Base-by-base conservation (phyloP, 164 flowering plant genomes). In the Vitis cinerea region DNA sequence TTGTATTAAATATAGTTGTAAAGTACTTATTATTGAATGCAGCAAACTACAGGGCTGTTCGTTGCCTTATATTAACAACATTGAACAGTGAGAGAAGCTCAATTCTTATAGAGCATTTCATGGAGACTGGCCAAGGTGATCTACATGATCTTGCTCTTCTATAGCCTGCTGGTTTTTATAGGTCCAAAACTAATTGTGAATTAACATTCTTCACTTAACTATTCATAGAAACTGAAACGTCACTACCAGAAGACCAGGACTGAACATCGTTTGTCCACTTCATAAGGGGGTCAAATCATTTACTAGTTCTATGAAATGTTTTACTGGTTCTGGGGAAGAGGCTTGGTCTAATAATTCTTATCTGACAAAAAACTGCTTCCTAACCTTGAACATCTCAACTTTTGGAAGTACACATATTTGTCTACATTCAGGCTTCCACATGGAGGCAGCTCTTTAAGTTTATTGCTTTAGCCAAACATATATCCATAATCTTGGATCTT, bases 11-110 rank as follows among this genome's bases (percentile, higher is more conserved):
- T 47, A 10, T 27, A 27, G 61, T 57, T 6, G 11, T 44, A 6
- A 17, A 23, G 31, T 63, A 56, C 66, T 58, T 60, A 15, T 72
- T 74, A 16, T 17, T 62, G 14, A 53, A 44, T 77, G 59, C 87
- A 90, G 95, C 95, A 71, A 90, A 90, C 67, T 95, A 95, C 83
- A 90, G 69, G 80, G 99, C 98, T 72, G 99, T 96, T 63, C 72
- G 83, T 51, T 93, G 95, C 79, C 94, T 96, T 68, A 84, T 84
- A 8, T 74, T 96, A 77, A 83, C 76, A 37, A 89, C 98, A 52
- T 74, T 96, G 59, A 96, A 96, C 71, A 65, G 72, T 69, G 86
- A 90, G 81, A 88, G 99, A 74, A 80, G 82, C 78, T 90, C 93
- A 49, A 89, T 93, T 77, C 88, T 91, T 74, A 72, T 96, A 76